These are phyloP conservation scores for Hyphopichia wangnamkhiaoensis DNA, from an alignment of 1,139 yeast genomes.

Conservation along the genomic window DNA sequence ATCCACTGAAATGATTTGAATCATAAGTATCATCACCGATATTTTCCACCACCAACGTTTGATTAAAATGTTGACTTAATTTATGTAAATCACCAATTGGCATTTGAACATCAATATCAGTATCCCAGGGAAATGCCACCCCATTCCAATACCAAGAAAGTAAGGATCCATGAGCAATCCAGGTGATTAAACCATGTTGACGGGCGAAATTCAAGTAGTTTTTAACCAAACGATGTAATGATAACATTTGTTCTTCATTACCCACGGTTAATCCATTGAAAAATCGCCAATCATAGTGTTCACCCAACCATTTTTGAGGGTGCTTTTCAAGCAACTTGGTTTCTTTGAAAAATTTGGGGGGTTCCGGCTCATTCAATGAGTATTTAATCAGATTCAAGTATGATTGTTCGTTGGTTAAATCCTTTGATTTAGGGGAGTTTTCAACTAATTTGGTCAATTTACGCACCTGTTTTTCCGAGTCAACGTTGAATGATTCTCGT, in stretches of 20 bases:
- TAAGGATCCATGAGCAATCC: slow-evolving; percentile 45
- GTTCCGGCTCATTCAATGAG: slow-evolving; percentile 21
- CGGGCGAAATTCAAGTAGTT: slow-evolving; percentile 32
- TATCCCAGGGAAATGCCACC: slow-evolving; percentile 27
- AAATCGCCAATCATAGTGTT: slow-evolving; percentile 48
- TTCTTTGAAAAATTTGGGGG: slow-evolving; percentile 37
- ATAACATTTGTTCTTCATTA: slow-evolving; percentile 24
- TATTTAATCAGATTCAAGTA: slow-evolving; percentile 25
- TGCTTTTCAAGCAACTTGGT: slow-evolving; percentile 24
- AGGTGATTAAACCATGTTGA: slow-evolving; percentile 31
- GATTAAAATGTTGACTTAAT: slow-evolving; percentile 20
- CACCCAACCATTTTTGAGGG: slow-evolving; percentile 33
- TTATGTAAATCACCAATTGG: slow-evolving; percentile 22
- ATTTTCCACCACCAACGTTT: slow-evolving; percentile 21
- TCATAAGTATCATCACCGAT: slow-evolving; percentile 16
- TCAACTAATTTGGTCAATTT: slow-evolving; percentile 9
- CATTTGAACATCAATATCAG: slow-evolving; percentile 27
- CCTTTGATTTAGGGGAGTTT: slow-evolving; percentile 3
- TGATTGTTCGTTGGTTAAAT: slow-evolving; percentile 12
- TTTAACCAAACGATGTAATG: slow-evolving; percentile 30
- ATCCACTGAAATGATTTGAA: slow-evolving; percentile 16
- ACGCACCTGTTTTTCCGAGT: slow-evolving; percentile 10
- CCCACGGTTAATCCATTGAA: slow-evolving; percentile 43
- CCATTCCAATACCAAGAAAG: slow-evolving; percentile 29
- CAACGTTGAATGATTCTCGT: slow-evolving; percentile 16